Conservation (phyloP, 768 basidiomycete genomes). For the Russula brevipes region DNA sequence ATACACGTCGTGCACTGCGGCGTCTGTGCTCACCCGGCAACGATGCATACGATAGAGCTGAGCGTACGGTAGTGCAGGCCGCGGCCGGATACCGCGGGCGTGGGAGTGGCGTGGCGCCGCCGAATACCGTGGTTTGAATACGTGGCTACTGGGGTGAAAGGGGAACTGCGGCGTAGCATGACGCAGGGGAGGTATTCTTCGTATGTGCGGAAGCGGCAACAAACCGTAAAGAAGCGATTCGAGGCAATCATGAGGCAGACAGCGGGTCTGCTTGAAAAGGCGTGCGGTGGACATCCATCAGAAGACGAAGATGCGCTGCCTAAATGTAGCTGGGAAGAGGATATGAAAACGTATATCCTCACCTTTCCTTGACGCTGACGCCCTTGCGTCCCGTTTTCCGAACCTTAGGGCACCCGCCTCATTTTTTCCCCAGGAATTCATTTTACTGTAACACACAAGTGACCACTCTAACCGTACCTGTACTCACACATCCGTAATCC, state of each 20-base stretch:
- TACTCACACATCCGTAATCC: constrained; percentile 8
- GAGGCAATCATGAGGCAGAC: constrained; percentile 35
- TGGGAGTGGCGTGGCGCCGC: constrained; percentile 1
- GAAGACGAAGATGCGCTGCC: constrained; percentile 37
- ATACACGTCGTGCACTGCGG: constrained; percentile 36
- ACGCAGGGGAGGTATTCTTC: constrained; percentile 6
- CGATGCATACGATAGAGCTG: constrained; percentile 40
- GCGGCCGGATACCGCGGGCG: constrained; percentile 23
- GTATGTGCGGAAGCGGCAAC: constrained; percentile 25
- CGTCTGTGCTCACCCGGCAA: constrained; percentile 37
- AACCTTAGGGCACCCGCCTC: no score
- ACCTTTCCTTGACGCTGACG: constrained; percentile 54
- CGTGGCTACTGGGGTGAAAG: constrained; percentile 10
- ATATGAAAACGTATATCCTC: constrained; percentile 60
- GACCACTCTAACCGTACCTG: background rate
- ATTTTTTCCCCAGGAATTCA: background rate
- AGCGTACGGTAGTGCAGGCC: constrained; percentile 39
- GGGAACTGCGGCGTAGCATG: background rate
- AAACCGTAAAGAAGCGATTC: constrained; percentile 28
- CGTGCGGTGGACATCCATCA: constrained; percentile 41
- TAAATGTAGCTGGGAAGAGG: constrained; percentile 54
- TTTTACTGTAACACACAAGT: background rate
- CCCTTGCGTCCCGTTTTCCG: no score
- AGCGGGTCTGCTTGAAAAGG: constrained; percentile 31
- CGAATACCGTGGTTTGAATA: constrained; percentile 19